phyloP scores from a whole-genome alignment of 1,284 basidiomycete species.

The Peniophora sp. region DNA sequence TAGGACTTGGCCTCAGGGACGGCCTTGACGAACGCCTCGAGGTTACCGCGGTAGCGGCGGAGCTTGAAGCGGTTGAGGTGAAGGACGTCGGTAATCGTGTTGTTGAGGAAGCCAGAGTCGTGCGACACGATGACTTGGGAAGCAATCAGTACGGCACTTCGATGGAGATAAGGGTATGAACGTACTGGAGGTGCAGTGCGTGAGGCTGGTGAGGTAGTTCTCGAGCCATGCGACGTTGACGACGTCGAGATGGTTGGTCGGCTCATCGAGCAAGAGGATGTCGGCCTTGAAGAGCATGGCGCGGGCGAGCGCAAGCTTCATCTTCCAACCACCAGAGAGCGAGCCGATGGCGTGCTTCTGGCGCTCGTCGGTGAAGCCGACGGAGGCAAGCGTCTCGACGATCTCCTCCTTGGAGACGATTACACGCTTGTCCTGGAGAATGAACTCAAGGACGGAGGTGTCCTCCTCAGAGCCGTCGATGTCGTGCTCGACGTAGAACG shows the following conservation, averaged over 20 bases:
- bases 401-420: constrained; percentile 66
- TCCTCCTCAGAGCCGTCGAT: constrained; percentile 94
- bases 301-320: constrained; percentile 98
- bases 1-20: constrained; percentile 98
- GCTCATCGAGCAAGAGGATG: constrained; percentile 94
- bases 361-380: constrained; percentile 87
- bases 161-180: constrained; percentile 17
- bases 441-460: constrained; percentile 87
- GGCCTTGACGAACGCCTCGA: constrained; percentile 89
- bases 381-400: constrained; percentile 76
- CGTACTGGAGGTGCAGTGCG: constrained; percentile 86
- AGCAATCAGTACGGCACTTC: too few species aligned
- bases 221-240: constrained; percentile 97
- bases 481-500: constrained; percentile 99
- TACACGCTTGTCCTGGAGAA: constrained; percentile 82
- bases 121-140: too few species aligned
- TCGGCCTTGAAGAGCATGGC: constrained; percentile 99
- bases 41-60: constrained; percentile 95
- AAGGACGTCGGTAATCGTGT: constrained; percentile 97
- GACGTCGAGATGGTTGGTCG: constrained; percentile 97
- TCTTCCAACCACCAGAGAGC: constrained; percentile 99
- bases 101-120: constrained; percentile 92
- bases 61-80: constrained; percentile 99
- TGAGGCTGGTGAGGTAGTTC: constrained; percentile 87
- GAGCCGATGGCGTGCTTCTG: constrained; percentile 84